Evolutionary conservation across 129 eudicot species (phyloP).

Genomic region (Centrapalus pauciflorus): DNA sequence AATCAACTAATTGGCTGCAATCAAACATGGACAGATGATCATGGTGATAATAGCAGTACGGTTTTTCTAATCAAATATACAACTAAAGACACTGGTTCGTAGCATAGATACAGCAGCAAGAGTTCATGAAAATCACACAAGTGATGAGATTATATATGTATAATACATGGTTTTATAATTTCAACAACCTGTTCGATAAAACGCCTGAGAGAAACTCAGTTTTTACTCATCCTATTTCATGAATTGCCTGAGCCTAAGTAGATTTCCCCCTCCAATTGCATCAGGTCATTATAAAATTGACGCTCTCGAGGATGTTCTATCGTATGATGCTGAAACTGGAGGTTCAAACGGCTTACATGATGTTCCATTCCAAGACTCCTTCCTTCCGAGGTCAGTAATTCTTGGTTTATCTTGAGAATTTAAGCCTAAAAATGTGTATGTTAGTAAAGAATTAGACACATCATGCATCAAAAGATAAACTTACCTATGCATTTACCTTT

Average conservation of each 20-base stretch:
- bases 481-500: constrained; percentile 6
- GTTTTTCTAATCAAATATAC: too few relatives aligned
- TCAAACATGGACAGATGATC: too few relatives aligned
- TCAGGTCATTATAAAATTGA: neutral
- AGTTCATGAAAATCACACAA: too few relatives aligned
- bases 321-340: constrained; percentile 1
- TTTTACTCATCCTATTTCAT: constrained; percentile 9
- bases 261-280: neutral
- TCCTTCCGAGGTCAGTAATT: neutral
- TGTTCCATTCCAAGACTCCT: neutral
- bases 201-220: constrained; percentile 21
- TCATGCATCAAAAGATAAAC: neutral
- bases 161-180: neutral
- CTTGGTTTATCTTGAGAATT: neutral
- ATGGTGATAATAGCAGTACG: too few relatives aligned
- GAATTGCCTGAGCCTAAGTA: neutral
- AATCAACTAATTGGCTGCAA: too few relatives aligned
- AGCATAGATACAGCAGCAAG: too few relatives aligned
- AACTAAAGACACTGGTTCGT: too few relatives aligned
- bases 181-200: constrained; percentile 26
- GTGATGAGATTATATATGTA: too few relatives aligned
- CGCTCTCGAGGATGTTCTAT: neutral
- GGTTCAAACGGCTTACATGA: neutral
- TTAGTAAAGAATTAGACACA: constrained; percentile 11
- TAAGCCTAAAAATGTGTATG: neutral